Base-by-base conservation (phyloP, 2,329 filamentous ascomycete genomes). In the Colletotrichum higginsianum region DNA sequence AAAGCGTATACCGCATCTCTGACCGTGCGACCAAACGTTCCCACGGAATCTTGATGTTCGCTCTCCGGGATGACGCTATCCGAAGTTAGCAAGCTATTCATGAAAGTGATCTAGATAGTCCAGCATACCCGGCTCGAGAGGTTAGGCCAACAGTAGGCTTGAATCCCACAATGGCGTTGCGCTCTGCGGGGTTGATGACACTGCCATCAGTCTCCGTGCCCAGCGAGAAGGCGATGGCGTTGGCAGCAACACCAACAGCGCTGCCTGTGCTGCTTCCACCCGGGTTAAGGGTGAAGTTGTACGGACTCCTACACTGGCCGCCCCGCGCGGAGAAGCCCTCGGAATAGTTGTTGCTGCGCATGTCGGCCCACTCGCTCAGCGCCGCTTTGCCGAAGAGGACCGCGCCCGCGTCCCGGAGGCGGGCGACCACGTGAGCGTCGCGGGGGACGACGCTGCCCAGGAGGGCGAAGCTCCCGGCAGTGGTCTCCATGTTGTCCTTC, bases 101-200 rank as follows among this genome's bases (percentile, higher is more conserved):
- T 8, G 6, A 4, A 4, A 38, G 21, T 35, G 6, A 8, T 11
- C 30, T 2, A 16, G 23, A n/a, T 9, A 46, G 5, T 4, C 15
- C 6, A 49, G 21, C 58, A 53, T 71, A 77, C 40, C 86, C 89
- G 23, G 82, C 85, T 18, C 91, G 84, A 11, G 92, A 93, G 0
- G 91, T 94, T 61, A 94, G 80, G 0, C 93, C 93, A 7, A 94
- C 91, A 1, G 92, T 94, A 1, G 93, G 92, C 81, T 94, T 95
- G 79, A 95, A 88, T 3, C 93, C 93, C 2, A 94, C 91, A 2
- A 95, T 78, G 2, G 85, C 87, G 77, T 93, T 93, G 5, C 91
- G 84, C 78, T 92, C 88, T 0, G 93, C 92, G 0, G 93, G 93
- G 78, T 89, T 91, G 77, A 94, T 93, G 18, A 95, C 86, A 80